Conservation (phyloP, 1,284 basidiomycete species). For the Phlebopus sp. region DNA sequence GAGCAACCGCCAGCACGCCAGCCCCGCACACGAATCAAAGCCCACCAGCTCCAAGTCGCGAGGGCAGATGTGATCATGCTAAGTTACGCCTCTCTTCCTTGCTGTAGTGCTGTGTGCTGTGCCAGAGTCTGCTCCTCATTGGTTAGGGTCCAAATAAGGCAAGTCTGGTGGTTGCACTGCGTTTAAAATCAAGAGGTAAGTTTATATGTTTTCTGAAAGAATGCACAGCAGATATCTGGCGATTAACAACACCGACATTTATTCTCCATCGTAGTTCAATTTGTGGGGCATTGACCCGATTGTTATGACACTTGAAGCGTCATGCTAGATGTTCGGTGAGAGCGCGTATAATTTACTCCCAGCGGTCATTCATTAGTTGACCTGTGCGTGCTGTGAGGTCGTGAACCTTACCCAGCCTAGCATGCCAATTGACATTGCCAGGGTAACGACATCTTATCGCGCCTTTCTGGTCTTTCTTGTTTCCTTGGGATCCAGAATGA, state of each 20-base stretch:
- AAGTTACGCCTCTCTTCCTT: constrained; percentile 3
- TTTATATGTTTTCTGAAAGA: not conserved
- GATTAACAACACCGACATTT: not conserved
- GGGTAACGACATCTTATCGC: not conserved
- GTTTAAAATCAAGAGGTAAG: too few species aligned
- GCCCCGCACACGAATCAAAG: constrained; percentile 6
- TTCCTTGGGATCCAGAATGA: too few species aligned
- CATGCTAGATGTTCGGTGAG: not conserved
- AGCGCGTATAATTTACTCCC: not conserved
- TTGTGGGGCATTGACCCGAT: not conserved
- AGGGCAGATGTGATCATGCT: constrained; percentile 1
- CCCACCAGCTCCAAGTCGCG: too few species aligned
- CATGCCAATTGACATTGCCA: not conserved
- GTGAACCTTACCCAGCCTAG: not conserved
- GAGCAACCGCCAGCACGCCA: constrained; percentile 11
- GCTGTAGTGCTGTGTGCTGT: constrained; percentile 11
- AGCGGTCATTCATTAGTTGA: not conserved
- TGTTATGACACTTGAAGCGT: not conserved
- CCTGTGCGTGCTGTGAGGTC: not conserved
- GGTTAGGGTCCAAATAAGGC: constrained; percentile 9
- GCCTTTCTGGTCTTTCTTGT: not conserved
- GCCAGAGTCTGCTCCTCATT: constrained; percentile 6
- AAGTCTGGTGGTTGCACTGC: constrained; percentile 2
- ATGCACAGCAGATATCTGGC: not conserved
- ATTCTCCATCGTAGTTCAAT: not conserved